Conservation (phyloP, 1,139 yeast species). For the Hanseniaspora uvarum region DNA sequence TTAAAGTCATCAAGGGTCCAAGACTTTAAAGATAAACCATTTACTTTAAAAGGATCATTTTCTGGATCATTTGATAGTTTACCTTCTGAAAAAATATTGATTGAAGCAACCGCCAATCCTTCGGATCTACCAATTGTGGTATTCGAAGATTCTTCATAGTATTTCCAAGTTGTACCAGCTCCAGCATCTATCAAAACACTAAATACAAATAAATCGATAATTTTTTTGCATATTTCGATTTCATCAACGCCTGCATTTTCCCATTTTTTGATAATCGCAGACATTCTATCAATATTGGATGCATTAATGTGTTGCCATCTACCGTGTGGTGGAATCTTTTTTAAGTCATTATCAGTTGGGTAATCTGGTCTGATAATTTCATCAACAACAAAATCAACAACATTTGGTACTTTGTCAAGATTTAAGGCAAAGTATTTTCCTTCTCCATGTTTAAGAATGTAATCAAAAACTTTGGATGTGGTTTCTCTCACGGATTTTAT, state of each 20-base stretch:
- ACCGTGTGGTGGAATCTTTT: constrained; percentile 49
- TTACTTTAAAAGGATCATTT: constrained; percentile 35
- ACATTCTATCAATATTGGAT: constrained; percentile 38
- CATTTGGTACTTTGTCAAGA: constrained; percentile 32
- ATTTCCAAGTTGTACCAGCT: constrained; percentile 49
- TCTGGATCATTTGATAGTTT: constrained; percentile 33
- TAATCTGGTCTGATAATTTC: constrained; percentile 38
- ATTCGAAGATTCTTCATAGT: constrained; percentile 31
- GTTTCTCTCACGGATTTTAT: constrained; percentile 46
- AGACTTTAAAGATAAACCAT: constrained; percentile 34
- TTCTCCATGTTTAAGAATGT: constrained; percentile 30
- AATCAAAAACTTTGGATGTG: constrained; percentile 35
- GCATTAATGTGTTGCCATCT: constrained; percentile 54
- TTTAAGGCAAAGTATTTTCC: constrained; percentile 39
- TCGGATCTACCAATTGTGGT: constrained; percentile 39
- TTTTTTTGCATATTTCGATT: constrained; percentile 39
- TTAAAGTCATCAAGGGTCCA: constrained; percentile 30
- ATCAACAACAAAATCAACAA: constrained; percentile 36
- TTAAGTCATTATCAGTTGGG: constrained; percentile 29
- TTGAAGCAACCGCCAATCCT: constrained; percentile 50
- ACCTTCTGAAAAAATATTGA: constrained; percentile 45
- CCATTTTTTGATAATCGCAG: constrained; percentile 35
- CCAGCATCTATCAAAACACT: constrained; percentile 56
- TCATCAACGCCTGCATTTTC: constrained; percentile 29
- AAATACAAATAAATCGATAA: constrained; percentile 46